phyloP scores from a whole-genome alignment of 805 yeast genomes.

The Wickerhamiella galacta region DNA sequence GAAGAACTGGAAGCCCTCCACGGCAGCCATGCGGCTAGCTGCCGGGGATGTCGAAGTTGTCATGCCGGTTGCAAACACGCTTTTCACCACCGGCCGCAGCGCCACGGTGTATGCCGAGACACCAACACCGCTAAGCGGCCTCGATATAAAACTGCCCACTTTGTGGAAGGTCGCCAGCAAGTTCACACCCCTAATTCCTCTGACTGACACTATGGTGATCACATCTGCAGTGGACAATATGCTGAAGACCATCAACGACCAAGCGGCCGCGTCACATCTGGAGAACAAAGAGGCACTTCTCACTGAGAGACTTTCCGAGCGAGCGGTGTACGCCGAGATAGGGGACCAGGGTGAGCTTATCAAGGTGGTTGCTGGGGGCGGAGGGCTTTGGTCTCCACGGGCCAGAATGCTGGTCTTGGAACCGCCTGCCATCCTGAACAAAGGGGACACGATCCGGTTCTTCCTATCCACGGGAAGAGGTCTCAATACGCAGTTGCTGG shows the following conservation, averaged over 20 bases:
- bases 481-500: conserved; percentile 6
- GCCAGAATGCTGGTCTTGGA: conserved; percentile 50
- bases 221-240: conserved; percentile 41
- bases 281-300: conserved; percentile 21
- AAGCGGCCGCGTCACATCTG: conserved; percentile 41
- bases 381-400: conserved; percentile 62
- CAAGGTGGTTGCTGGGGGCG: conserved; percentile 58
- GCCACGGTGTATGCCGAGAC: conserved; percentile 9
- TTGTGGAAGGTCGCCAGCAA: conserved; percentile 1
- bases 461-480: conserved; percentile 10
- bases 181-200: conserved; percentile 10
- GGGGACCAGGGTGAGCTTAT: conserved; percentile 18
- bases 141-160: conserved; percentile 11
- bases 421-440: conserved; percentile 31
- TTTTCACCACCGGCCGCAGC: conserved; percentile 17
- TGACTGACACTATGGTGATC: conserved; percentile 22
- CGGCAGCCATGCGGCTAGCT: conserved; percentile 4
- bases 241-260: conserved; percentile 36
- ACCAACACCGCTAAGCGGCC: conserved; percentile 7
- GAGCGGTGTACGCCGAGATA: conserved; percentile 15
- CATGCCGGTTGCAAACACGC: conserved; percentile 21
- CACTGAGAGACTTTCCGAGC: conserved; percentile 8
- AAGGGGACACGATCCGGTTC: conserved; percentile 35
- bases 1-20: conserved; percentile 11
- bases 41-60: conserved; percentile 8